Evolutionary conservation across 495 filamentous ascomycete species (phyloP).

Genomic region (Neurospora intermedia): DNA sequence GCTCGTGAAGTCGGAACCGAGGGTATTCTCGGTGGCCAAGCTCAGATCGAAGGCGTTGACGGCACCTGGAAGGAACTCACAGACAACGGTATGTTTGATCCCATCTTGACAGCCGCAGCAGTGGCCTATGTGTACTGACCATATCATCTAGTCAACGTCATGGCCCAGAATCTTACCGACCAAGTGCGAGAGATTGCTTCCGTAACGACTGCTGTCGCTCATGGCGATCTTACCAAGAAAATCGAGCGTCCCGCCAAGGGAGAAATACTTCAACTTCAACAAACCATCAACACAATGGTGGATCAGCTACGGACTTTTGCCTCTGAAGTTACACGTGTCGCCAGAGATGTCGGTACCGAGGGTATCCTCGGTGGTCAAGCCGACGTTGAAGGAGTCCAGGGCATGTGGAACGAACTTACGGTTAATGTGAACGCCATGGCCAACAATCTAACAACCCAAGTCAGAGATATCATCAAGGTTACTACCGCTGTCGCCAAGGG

Average conservation of each 20-base stretch:
- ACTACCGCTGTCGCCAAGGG: constrained; percentile 97
- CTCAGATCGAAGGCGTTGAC: constrained; percentile 86
- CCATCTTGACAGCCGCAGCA: not conserved
- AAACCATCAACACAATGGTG: constrained; percentile 99
- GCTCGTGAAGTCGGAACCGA: constrained; percentile 97
- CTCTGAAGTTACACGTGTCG: constrained; percentile 91
- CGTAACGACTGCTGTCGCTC: constrained; percentile 92
- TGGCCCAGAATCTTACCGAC: constrained; percentile 68
- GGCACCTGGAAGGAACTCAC: constrained; percentile 98
- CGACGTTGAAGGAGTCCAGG: constrained; percentile 76
- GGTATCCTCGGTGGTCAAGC: constrained; percentile 95
- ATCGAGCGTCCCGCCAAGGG: constrained; percentile 89
- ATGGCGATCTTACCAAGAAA: constrained; percentile 92
- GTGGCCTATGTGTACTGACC: constrained; percentile 10
- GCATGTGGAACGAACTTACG: constrained; percentile 92
- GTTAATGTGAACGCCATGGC: constrained; percentile 99
- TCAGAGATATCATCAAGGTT: constrained; percentile 95
- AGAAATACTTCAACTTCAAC: constrained; percentile 91
- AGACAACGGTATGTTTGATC: constrained; percentile 58
- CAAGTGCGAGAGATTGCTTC: constrained; percentile 93
- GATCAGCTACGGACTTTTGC: constrained; percentile 95
- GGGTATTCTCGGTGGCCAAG: constrained; percentile 92
- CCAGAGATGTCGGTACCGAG: constrained; percentile 93
- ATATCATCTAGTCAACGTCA: constrained; percentile 68
- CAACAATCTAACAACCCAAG: constrained; percentile 93